These are phyloP conservation scores for Talaromyces thailandensis DNA, from an alignment of 495 filamentous ascomycete genomes.

Conservation along the genomic window DNA sequence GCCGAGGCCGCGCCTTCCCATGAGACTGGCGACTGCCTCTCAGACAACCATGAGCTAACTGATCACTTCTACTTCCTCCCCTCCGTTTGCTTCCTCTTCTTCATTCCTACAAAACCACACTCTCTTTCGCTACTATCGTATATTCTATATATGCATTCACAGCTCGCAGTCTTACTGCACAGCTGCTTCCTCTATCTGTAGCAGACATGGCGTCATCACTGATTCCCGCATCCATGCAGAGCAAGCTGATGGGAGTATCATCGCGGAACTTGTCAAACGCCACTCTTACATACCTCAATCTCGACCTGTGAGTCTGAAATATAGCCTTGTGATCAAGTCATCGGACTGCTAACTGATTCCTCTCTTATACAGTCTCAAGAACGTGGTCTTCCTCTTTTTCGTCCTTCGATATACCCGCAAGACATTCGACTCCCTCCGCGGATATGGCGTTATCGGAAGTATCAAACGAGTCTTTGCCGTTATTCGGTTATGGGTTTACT, in stretches of 20 bases:
- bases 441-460: slow-evolving; percentile 79
- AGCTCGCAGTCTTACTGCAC: neutral
- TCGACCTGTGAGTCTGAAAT: slow-evolving; percentile 63
- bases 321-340: neutral
- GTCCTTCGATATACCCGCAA: slow-evolving; percentile 79
- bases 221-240: slow-evolving; percentile 4
- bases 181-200: neutral
- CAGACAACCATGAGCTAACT: neutral
- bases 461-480: slow-evolving; percentile 61
- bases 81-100: neutral
- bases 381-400: slow-evolving; percentile 85
- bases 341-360: slow-evolving; percentile 4
- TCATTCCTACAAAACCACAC: neutral
- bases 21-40: neutral
- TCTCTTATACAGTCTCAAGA: slow-evolving; percentile 53
- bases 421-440: slow-evolving; percentile 71
- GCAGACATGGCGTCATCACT: slow-evolving; percentile 7
- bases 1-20: neutral
- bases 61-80: neutral
- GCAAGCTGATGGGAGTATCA: neutral
- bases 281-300: slow-evolving; percentile 55
- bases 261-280: slow-evolving; percentile 33
- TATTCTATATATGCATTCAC: neutral
- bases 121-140: neutral
- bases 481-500: slow-evolving; percentile 64